A percentile compares a stretch with the other conserved stretches of the same genome.
phyloP scores from a whole-genome alignment of 257 asterid genomes.

The Solanum chaucha region DNA sequence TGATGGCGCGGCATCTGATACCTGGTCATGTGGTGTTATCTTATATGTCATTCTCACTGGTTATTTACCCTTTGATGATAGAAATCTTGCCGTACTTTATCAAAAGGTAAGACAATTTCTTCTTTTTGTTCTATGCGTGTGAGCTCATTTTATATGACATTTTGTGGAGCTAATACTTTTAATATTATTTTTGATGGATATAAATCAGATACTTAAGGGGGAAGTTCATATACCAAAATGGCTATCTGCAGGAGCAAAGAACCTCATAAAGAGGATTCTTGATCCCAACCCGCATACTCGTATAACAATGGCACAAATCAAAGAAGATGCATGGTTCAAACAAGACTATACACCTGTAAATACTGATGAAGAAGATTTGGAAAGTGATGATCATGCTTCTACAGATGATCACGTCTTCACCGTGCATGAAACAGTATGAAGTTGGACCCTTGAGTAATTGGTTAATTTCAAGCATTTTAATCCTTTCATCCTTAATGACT shows the following conservation, averaged over 20 bases:
- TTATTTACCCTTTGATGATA: constrained; percentile 90
- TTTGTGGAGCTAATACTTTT: neutral
- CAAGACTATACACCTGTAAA: constrained; percentile 55
- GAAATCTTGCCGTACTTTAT: constrained; percentile 89
- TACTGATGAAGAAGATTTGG: constrained; percentile 39
- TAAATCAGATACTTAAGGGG: constrained; percentile 73
- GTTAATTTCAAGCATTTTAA: neutral
- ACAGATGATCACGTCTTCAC: constrained; percentile 43
- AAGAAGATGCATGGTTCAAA: constrained; percentile 74
- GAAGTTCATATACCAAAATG: constrained; percentile 82
- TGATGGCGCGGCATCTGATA: constrained; percentile 87
- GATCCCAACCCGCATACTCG: constrained; percentile 85
- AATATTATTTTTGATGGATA: neutral
- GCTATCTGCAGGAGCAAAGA: constrained; percentile 78
- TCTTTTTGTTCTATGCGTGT: neutral
- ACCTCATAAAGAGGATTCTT: constrained; percentile 73
- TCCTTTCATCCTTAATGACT: neutral
- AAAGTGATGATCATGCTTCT: constrained; percentile 31
- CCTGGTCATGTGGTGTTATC: constrained; percentile 96
- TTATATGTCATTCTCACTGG: constrained; percentile 88
- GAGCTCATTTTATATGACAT: neutral
- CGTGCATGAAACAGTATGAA: constrained; percentile 35
- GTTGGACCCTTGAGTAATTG: neutral
- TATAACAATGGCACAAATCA: constrained; percentile 56
- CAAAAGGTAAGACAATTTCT: constrained; percentile 73